These are phyloP conservation scores for Suillus cothurnatus DNA, from an alignment of 768 basidiomycete genomes.

Conservation along the genomic window DNA sequence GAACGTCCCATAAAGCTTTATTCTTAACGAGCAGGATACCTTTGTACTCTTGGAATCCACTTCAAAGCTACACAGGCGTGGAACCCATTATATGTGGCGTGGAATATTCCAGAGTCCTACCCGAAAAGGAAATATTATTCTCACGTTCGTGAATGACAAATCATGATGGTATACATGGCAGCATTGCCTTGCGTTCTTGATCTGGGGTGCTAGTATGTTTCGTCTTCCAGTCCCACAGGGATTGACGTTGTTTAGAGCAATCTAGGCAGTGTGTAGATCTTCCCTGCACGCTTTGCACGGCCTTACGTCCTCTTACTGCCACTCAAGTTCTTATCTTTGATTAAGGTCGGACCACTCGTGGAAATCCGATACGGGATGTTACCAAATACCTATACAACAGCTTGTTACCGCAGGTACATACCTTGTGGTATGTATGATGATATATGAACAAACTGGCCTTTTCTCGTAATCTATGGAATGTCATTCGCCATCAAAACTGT, in stretches of 20 bases:
- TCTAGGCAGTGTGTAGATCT: not conserved
- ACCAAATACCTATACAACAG: not conserved
- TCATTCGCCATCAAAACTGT: not conserved
- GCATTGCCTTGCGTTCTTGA: not conserved
- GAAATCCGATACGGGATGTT: not conserved
- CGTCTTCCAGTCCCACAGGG: not conserved
- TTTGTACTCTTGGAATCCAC: not conserved
- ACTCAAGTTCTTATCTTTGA: not conserved
- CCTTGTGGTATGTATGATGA: not conserved
- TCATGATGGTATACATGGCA: not conserved
- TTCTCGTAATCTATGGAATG: not conserved
- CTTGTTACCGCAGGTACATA: not conserved
- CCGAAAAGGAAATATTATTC: slow-evolving; percentile 19
- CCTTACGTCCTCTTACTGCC: not conserved
- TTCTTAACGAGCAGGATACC: not conserved
- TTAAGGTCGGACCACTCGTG: not conserved
- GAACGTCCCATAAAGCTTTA: not conserved
- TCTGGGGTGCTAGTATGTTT: not conserved
- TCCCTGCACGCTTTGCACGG: not conserved
- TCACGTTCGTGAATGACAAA: slow-evolving; percentile 10
- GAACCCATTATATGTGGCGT: slow-evolving; percentile 1
- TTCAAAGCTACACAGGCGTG: slow-evolving; percentile 3
- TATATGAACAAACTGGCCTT: not conserved
- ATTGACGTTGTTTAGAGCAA: not conserved
- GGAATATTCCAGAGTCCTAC: slow-evolving; percentile 30